A percentile compares a stretch with the other conserved stretches of the same genome.
Conservation (phyloP, 257 asterid genomes). For the Cynanchum wilfordii region DNA sequence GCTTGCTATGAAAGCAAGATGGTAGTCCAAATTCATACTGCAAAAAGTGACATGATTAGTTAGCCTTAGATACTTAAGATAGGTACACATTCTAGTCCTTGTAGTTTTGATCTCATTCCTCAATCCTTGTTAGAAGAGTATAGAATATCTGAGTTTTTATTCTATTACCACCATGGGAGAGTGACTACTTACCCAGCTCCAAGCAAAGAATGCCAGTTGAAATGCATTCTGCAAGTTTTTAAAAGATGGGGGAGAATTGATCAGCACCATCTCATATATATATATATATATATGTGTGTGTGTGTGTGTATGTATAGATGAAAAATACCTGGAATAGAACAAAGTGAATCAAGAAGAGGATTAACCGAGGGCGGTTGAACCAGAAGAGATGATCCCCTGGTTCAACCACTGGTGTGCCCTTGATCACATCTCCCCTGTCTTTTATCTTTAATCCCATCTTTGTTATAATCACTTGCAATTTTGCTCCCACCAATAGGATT, state of each 20-base stretch:
- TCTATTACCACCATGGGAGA: no score
- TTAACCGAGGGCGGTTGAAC: conserved; percentile 73
- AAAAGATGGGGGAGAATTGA: conserved; percentile 8
- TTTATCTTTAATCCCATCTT: conserved; percentile 79
- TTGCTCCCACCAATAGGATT: conserved; percentile 70
- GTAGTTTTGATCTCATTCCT: no score
- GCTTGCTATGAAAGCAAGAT: conserved; percentile 72
- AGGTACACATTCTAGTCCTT: not conserved
- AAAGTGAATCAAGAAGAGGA: conserved; percentile 71
- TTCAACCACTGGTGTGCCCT: conserved; percentile 75
- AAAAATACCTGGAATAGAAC: conserved; percentile 76
- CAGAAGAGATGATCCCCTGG: conserved; percentile 83
- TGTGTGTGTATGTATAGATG: not conserved
- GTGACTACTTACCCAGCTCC: conserved; percentile 70
- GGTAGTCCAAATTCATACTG: conserved; percentile 70
- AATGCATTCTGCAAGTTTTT: conserved; percentile 68
- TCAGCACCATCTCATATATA: not conserved
- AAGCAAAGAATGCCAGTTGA: conserved; percentile 88
- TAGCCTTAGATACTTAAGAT: not conserved
- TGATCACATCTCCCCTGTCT: conserved; percentile 65
- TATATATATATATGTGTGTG: no score
- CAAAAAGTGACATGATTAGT: not conserved
- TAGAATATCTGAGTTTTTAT: no score
- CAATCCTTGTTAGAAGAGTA: no score
- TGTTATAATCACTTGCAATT: conserved; percentile 81